Percentiles rank a stretch among this genome's conserved stretches.
Evolutionary conservation across 1,139 yeast genomes (phyloP).

Genomic region (Taphrina communis): DNA sequence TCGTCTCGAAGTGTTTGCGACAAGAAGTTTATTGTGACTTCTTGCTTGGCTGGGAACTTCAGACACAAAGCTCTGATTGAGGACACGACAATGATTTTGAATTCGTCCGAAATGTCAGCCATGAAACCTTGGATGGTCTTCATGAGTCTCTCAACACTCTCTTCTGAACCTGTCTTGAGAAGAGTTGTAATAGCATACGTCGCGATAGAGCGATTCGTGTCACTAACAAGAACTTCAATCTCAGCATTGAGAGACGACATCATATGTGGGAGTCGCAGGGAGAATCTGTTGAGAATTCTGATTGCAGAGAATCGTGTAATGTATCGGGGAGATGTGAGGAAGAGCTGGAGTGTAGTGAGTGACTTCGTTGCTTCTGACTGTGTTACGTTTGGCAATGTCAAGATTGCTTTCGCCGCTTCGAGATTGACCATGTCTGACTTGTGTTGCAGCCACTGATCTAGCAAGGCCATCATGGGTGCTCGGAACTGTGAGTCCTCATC

Average conservation of each 20-base stretch:
- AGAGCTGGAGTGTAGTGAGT: slow-evolving; percentile 71
- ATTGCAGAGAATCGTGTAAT: slow-evolving; percentile 93
- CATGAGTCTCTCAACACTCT: slow-evolving; percentile 86
- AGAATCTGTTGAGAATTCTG: slow-evolving; percentile 82
- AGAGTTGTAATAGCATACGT: slow-evolving; percentile 98
- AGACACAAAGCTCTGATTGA: slow-evolving; percentile 90
- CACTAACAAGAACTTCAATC: slow-evolving; percentile 84
- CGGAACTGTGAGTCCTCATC: slow-evolving; percentile 56
- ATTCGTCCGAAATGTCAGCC: slow-evolving; percentile 95
- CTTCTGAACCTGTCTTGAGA: slow-evolving; percentile 91
- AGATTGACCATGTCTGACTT: slow-evolving; percentile 89
- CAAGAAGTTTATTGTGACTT: slow-evolving; percentile 78
- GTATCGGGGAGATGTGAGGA: slow-evolving; percentile 86
- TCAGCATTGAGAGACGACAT: slow-evolving; percentile 77
- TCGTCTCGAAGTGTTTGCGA: slow-evolving; percentile 87
- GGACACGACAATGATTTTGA: slow-evolving; percentile 90
- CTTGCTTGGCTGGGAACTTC: slow-evolving; percentile 90
- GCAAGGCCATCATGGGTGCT: slow-evolving; percentile 63
- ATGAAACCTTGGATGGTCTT: slow-evolving; percentile 85
- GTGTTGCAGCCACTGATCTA: slow-evolving; percentile 75
- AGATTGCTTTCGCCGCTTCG: slow-evolving; percentile 88
- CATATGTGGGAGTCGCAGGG: slow-evolving; percentile 79
- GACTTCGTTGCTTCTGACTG: slow-evolving; percentile 69
- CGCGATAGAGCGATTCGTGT: slow-evolving; percentile 88
- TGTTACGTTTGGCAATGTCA: slow-evolving; percentile 65